A percentile compares a stretch with the other conserved stretches of the same genome.
Conservation (phyloP, 2,329 filamentous ascomycete genomes). For the Penicillium nordicum region DNA sequence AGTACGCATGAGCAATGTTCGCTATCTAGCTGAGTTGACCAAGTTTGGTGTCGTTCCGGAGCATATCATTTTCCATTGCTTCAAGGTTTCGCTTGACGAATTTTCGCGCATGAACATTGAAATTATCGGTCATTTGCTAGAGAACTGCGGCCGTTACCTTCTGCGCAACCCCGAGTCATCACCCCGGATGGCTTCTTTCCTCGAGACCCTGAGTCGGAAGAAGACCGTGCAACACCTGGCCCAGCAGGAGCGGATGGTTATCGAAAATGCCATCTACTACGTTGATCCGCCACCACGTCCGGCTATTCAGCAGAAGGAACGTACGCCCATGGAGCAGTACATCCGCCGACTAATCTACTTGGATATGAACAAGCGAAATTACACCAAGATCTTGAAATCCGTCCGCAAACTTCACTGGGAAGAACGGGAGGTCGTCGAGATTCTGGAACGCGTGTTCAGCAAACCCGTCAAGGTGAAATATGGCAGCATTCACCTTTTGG, state of each 20-base stretch:
- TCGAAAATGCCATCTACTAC: slow-evolving; percentile 97
- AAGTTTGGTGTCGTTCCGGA: slow-evolving; percentile 98
- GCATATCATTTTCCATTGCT: slow-evolving; percentile 96
- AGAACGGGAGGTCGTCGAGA: slow-evolving; percentile 76
- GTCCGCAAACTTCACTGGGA: slow-evolving; percentile 97
- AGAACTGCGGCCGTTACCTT: slow-evolving; percentile 93
- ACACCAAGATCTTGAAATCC: slow-evolving; percentile 90
- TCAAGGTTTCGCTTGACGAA: slow-evolving; percentile 95
- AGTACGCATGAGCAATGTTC: slow-evolving; percentile 87
- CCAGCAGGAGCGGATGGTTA: slow-evolving; percentile 94
- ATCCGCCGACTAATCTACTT: slow-evolving; percentile 89
- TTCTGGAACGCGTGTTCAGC: slow-evolving; percentile 86
- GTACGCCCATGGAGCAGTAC: slow-evolving; percentile 88
- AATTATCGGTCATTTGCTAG: slow-evolving; percentile 91
- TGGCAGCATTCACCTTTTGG: slow-evolving; percentile 89
- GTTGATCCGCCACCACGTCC: slow-evolving; percentile 92
- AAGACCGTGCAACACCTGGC: slow-evolving; percentile 94
- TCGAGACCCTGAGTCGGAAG: slow-evolving; percentile 93
- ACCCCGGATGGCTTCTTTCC: slow-evolving; percentile 86
- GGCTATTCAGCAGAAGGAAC: slow-evolving; percentile 93
- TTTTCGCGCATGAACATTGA: slow-evolving; percentile 99
- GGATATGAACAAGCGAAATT: slow-evolving; percentile 90
- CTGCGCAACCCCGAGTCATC: slow-evolving; percentile 89
- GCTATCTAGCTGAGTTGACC: slow-evolving; percentile 95
- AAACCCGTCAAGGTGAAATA: slow-evolving; percentile 98